phyloP scores from a whole-genome alignment of 2,329 filamentous ascomycete species.

The Trichophyton simii region DNA sequence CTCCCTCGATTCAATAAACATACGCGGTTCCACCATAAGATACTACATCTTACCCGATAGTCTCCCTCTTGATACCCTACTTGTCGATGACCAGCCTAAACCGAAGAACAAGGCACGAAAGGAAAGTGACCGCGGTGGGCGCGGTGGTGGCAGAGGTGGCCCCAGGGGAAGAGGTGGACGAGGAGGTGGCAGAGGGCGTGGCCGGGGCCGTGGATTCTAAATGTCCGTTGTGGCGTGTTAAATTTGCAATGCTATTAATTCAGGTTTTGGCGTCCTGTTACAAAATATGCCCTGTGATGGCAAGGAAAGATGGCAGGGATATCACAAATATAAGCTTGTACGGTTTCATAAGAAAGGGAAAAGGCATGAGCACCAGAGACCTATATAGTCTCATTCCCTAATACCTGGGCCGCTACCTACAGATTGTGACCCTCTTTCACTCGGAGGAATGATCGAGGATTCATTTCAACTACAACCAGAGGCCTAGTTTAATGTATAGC shows the following conservation, averaged over 20 bases:
- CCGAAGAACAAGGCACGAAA: conserved; percentile 99
- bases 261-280: neutral
- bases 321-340: neutral
- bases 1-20: conserved; percentile 86
- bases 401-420: neutral
- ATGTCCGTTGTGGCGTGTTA: neutral
- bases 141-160: conserved; percentile 35
- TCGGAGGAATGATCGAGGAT: neutral
- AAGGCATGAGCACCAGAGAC: neutral
- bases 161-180: conserved; percentile 39
- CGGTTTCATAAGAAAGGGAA: neutral
- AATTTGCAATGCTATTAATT: neutral
- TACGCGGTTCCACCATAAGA: conserved; percentile 88
- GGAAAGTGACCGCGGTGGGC: conserved; percentile 51
- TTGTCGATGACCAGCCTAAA: conserved; percentile 94
- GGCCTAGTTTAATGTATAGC: neutral
- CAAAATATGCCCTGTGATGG: neutral
- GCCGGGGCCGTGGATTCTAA: conserved; percentile 33
- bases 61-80: conserved; percentile 81
- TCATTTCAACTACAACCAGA: neutral
- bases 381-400: neutral
- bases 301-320: neutral
- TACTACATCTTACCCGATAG: conserved; percentile 96
- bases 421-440: neutral
- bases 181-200: conserved; percentile 44